phyloP scores from a whole-genome alignment of 768 basidiomycete genomes.

The Psilocybe tampanensis region DNA sequence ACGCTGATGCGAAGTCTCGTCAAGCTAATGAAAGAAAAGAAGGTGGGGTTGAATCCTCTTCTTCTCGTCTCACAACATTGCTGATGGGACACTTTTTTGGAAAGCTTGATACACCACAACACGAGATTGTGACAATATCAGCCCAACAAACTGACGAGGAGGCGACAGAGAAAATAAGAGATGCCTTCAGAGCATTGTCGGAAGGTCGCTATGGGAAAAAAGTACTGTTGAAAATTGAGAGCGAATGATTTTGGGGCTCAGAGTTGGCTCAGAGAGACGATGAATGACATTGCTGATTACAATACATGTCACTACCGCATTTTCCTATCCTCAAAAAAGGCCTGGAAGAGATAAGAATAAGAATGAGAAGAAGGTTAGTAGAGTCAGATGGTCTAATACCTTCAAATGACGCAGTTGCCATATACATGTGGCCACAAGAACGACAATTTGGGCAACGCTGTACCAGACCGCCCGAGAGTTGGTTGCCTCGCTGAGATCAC shows the following conservation, averaged over 20 bases:
- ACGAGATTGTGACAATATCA: constrained; percentile 65
- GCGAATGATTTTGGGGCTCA: constrained; percentile 10
- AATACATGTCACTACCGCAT: constrained; percentile 47
- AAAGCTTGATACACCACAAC: constrained; percentile 68
- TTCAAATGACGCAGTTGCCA: constrained; percentile 95
- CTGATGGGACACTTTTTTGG: background rate
- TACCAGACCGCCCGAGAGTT: constrained; percentile 97
- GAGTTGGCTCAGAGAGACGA: constrained; percentile 5
- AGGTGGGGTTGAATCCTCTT: constrained; percentile 36
- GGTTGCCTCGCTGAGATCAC: constrained; percentile 85
- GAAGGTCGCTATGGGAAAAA: constrained; percentile 44
- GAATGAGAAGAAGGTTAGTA: constrained; percentile 1
- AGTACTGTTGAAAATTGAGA: constrained; percentile 41
- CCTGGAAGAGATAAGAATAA: constrained; percentile 38
- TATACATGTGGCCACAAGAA: constrained; percentile 80
- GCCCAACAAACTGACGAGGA: constrained; percentile 37
- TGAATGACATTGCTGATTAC: constrained; percentile 7
- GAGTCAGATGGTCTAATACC: constrained; percentile 44
- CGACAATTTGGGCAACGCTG: constrained; percentile 82
- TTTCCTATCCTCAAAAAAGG: constrained; percentile 88
- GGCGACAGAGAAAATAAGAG: constrained; percentile 48
- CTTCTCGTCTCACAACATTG: background rate
- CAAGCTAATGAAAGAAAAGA: constrained; percentile 52
- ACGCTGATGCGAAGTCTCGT: constrained; percentile 53
- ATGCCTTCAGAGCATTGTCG: constrained; percentile 43